Conservation (phyloP, 768 basidiomycete genomes). For the Tricholoma saponaceum region DNA sequence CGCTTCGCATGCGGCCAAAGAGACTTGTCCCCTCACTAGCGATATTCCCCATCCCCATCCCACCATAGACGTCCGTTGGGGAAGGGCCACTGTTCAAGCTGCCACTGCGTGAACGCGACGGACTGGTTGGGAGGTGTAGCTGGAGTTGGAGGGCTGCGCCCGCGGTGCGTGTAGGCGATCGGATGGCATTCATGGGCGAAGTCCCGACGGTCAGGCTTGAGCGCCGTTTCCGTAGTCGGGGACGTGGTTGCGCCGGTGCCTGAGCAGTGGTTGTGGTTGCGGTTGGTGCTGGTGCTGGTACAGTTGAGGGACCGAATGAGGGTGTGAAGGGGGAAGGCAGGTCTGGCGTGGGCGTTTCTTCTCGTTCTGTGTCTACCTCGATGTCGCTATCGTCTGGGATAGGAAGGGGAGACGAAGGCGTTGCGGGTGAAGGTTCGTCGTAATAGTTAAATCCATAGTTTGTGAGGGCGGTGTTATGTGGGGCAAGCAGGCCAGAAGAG, state of each 20-base stretch:
- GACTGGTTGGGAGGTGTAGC: constrained; percentile 34
- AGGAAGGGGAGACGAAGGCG: constrained; percentile 21
- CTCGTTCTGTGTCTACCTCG: constrained; percentile 23
- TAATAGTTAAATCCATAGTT: constrained; percentile 3
- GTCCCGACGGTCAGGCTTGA: constrained; percentile 55
- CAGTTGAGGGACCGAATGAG: constrained; percentile 13
- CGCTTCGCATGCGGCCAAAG: constrained; percentile 52
- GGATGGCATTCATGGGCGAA: constrained; percentile 55
- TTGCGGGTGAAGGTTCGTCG: constrained; percentile 15
- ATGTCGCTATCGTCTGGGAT: constrained; percentile 30
- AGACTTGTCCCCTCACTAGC: constrained; percentile 36
- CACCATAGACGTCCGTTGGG: constrained; percentile 7
- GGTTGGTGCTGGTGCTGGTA: constrained; percentile 9
- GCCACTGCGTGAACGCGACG: constrained; percentile 40
- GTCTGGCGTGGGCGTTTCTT: constrained; percentile 19
- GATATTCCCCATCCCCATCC: constrained; percentile 9
- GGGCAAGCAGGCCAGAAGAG: constrained; percentile 65
- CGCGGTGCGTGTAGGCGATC: constrained; percentile 50
- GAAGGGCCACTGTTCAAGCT: constrained; percentile 32
- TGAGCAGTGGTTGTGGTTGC: constrained; percentile 5
- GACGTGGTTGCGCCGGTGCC: constrained; percentile 10
- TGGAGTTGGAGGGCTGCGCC: constrained; percentile 49
- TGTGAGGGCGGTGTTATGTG: constrained; percentile 24
- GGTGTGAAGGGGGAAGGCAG: background rate
- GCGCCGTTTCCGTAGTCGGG: constrained; percentile 55